phyloP scores from a whole-genome alignment of 768 basidiomycete genomes.

The Termitomyces bulborhizus region DNA sequence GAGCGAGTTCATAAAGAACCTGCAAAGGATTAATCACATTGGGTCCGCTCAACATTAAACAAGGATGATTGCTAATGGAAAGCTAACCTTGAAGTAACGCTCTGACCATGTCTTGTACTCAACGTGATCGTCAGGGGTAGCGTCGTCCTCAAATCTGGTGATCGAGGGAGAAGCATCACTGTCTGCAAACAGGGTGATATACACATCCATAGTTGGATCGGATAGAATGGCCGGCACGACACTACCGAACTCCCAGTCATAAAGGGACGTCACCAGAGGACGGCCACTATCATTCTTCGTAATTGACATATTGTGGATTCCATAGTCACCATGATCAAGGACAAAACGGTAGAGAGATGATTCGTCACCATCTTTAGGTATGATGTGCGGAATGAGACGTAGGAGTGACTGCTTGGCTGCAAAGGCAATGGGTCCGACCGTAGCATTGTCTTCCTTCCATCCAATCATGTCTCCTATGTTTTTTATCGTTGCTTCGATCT shows the following conservation, averaged over 20 bases:
- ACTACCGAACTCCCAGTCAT: not conserved
- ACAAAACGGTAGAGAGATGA: not conserved
- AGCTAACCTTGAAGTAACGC: not conserved
- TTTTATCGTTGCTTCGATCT: not conserved
- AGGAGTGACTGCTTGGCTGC: not conserved
- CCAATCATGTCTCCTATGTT: constrained; percentile 1
- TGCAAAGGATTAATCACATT: not conserved
- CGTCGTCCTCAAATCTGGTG: not conserved
- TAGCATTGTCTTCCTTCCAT: not conserved
- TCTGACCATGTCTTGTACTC: not conserved
- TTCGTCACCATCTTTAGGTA: not conserved
- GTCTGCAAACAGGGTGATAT: not conserved
- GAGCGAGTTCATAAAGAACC: not conserved
- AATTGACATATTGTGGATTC: not conserved
- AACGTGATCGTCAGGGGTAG: not conserved
- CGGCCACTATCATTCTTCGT: not conserved
- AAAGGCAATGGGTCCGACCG: not conserved
- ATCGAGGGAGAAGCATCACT: not conserved
- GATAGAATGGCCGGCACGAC: not conserved
- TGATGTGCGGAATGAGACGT: not conserved
- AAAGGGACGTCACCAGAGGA: not conserved
- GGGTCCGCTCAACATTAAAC: not conserved
- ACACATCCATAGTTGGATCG: not conserved
- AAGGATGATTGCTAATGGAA: not conserved
- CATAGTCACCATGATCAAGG: not conserved